Evolutionary conservation across 75 land plant genomes (phyloP).

Genomic region (Selaginella moellendorffii): DNA sequence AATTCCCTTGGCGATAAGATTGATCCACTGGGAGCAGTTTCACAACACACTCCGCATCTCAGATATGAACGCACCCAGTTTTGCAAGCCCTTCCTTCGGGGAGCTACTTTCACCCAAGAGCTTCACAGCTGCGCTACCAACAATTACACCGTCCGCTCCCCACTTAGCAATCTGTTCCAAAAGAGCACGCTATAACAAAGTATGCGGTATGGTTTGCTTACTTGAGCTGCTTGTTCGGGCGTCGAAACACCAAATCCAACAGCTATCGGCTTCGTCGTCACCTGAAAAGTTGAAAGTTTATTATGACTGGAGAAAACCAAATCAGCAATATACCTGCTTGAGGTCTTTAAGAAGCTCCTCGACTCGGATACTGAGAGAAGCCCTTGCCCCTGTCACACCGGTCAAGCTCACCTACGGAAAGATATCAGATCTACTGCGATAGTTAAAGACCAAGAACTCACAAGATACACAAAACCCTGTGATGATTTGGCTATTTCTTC

Average conservation of each 20-base stretch:
- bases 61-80: constrained; percentile 27
- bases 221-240: constrained; percentile 69
- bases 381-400: constrained; percentile 80
- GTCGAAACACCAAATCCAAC: constrained; percentile 79
- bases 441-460: constrained; percentile 21
- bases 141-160: constrained; percentile 82
- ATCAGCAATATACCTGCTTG: too few species aligned
- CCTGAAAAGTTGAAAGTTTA: constrained; percentile 25
- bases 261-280: constrained; percentile 52
- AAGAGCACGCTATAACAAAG: background rate
- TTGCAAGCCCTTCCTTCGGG: constrained; percentile 53
- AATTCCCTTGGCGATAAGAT: too few species aligned
- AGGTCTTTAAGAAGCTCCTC: constrained; percentile 44
- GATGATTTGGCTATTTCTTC: constrained; percentile 57
- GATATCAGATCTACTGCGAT: background rate
- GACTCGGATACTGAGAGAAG: constrained; percentile 37
- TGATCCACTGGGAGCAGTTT: too few species aligned
- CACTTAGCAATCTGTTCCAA: constrained; percentile 45
- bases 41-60: constrained; percentile 17
- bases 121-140: constrained; percentile 79
- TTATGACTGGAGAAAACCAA: too few species aligned
- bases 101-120: constrained; percentile 42
- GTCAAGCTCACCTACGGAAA: constrained; percentile 59
- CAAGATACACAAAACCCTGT: constrained; percentile 89
- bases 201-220: constrained; percentile 8